phyloP scores from a whole-genome alignment of 768 basidiomycete species.

The Leccinellum luteum region DNA sequence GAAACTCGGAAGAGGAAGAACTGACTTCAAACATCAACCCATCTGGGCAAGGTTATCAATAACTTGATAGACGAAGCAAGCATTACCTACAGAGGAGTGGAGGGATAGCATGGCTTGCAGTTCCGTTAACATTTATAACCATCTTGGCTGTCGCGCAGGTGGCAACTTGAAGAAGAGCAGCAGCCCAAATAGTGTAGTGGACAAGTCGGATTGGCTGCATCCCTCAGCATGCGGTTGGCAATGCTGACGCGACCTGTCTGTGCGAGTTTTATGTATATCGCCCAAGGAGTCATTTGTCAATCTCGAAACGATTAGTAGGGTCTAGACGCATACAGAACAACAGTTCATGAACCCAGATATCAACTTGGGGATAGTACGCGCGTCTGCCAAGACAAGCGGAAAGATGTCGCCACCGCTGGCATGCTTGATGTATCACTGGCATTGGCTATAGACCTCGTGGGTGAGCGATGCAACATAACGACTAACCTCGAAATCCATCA shows the following conservation, averaged over 20 bases:
- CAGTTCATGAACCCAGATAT: background rate
- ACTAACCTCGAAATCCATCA: background rate
- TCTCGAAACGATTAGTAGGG: no score
- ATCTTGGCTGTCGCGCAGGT: constrained; percentile 11
- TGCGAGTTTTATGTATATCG: background rate
- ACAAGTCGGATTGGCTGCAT: constrained; percentile 14
- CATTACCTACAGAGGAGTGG: constrained; percentile 46
- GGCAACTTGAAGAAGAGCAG: constrained; percentile 1
- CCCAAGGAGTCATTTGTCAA: background rate
- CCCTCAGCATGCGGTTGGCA: background rate
- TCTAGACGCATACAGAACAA: background rate
- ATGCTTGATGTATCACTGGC: background rate
- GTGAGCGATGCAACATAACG: background rate
- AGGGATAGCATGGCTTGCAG: constrained; percentile 51
- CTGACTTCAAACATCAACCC: constrained; percentile 61
- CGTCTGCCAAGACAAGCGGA: background rate
- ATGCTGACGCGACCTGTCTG: background rate
- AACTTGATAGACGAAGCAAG: background rate
- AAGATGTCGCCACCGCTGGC: background rate
- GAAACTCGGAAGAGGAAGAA: background rate
- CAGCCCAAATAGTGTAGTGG: background rate
- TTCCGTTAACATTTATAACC: constrained; percentile 42
- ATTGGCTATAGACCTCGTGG: no score
- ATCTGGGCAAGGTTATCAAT: constrained; percentile 29
- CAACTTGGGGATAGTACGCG: background rate